A percentile compares a stretch with the other conserved stretches of the same genome.
Evolutionary conservation across 768 basidiomycete genomes (phyloP).

Genomic region (Panus rudis): DNA sequence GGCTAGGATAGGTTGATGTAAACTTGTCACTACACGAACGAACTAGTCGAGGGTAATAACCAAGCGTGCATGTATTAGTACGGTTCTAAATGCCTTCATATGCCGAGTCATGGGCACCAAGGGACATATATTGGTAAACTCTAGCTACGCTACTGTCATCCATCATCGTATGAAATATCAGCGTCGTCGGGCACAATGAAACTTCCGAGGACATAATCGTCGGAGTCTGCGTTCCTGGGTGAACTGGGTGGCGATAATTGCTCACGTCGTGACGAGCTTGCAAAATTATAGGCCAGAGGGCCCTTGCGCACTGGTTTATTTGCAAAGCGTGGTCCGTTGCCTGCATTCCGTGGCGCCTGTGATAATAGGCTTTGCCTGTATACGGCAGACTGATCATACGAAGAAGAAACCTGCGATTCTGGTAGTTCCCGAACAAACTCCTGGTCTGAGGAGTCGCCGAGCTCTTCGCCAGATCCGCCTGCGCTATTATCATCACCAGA

Average conservation of each 20-base stretch:
- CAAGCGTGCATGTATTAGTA: no score
- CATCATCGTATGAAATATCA: constrained; percentile 59
- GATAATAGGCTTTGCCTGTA: constrained; percentile 73
- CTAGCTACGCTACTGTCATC: no score
- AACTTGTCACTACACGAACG: no score
- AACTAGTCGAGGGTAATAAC: no score
- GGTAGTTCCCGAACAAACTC: constrained; percentile 58
- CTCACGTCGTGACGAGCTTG: constrained; percentile 24
- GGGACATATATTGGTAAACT: no score
- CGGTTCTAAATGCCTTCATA: no score
- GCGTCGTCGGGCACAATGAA: constrained; percentile 79
- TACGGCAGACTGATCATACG: constrained; percentile 64
- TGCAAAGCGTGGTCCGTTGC: constrained; percentile 46
- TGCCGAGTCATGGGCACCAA: no score
- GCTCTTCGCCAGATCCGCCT: constrained; percentile 52
- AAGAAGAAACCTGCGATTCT: constrained; percentile 60
- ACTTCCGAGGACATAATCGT: constrained; percentile 67
- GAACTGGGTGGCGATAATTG: constrained; percentile 48
- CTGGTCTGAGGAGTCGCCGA: constrained; percentile 61
- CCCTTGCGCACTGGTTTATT: constrained; percentile 38
- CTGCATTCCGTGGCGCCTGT: constrained; percentile 56
- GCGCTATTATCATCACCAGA: constrained; percentile 75
- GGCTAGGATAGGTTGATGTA: constrained; percentile 3
- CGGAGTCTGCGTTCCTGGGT: constrained; percentile 47
- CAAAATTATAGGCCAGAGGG: constrained; percentile 18